A percentile compares a stretch with the other conserved stretches of the same genome.
Conservation (phyloP, 177 flowering plant genomes). For the Vitis hybrid region DNA sequence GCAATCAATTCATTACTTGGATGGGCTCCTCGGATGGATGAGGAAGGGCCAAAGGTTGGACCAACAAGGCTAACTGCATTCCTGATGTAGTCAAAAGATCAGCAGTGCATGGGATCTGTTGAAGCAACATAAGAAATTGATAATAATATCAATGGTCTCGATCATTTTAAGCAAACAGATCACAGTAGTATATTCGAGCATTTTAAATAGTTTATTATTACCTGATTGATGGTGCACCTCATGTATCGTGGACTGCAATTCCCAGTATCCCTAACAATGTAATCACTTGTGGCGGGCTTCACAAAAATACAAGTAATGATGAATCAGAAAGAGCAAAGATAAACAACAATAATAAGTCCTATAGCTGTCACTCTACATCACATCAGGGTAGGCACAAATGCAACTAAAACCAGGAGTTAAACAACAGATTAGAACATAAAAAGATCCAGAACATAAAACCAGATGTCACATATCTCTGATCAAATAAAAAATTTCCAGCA, state of each 20-base stretch:
- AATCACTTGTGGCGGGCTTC: slow-evolving; percentile 91
- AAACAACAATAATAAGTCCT: not conserved
- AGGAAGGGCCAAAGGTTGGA: slow-evolving; percentile 96
- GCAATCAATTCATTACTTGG: slow-evolving; percentile 51
- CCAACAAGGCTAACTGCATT: slow-evolving; percentile 93
- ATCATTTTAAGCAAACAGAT: not conserved
- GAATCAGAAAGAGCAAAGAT: not conserved
- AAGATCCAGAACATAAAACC: not conserved
- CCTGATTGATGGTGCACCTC: slow-evolving; percentile 96
- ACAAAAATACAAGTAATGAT: slow-evolving; percentile 9
- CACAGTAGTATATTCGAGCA: not conserved
- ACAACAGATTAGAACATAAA: not conserved
- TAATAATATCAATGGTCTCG: not conserved
- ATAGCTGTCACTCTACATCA: not conserved
- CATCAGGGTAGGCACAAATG: not conserved
- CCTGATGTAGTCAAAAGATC: slow-evolving; percentile 89
- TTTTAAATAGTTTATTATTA: slow-evolving; percentile 15
- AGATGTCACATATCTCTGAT: not conserved
- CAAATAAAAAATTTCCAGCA: not conserved
- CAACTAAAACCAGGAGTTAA: not conserved
- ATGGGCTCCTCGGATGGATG: slow-evolving; percentile 98
- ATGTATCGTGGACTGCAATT: slow-evolving; percentile 98
- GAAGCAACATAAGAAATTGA: slow-evolving; percentile 9
- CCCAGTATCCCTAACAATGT: slow-evolving; percentile 82
- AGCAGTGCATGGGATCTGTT: slow-evolving; percentile 86